A percentile compares a stretch with the other conserved stretches of the same genome.
Conservation (phyloP, 2,329 filamentous ascomycete genomes). For the Penicillium janthinellum region DNA sequence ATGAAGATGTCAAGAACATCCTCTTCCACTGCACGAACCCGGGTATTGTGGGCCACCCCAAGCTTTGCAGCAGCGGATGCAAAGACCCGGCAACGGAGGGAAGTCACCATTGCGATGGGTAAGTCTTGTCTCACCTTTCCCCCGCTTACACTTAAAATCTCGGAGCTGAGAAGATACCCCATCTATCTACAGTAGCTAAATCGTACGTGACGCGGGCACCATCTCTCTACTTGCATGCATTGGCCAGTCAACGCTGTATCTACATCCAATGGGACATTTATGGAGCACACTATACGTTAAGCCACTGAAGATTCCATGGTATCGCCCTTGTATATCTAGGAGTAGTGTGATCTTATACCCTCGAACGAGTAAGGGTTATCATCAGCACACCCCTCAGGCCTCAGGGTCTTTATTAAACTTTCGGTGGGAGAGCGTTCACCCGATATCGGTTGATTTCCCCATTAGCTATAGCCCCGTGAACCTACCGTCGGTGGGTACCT, state of each 20-base stretch:
- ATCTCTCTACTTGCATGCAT: neutral
- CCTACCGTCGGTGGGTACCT: neutral
- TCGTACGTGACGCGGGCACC: neutral
- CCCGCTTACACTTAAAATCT: neutral
- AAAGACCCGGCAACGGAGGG: constrained; percentile 29
- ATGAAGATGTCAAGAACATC: constrained; percentile 31
- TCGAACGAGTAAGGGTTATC: neutral
- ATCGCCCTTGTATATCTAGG: no score
- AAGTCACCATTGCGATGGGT: constrained; percentile 30
- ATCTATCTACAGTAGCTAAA: neutral
- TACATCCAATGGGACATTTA: neutral
- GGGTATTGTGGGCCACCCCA: constrained; percentile 35
- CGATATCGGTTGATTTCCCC: neutral
- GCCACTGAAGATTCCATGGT: neutral
- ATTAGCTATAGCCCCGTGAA: neutral
- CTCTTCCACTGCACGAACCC: constrained; percentile 41
- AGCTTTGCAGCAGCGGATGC: constrained; percentile 35
- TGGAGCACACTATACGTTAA: neutral
- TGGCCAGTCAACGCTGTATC: neutral
- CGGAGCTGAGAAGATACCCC: neutral
- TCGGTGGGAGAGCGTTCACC: neutral
- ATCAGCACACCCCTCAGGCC: neutral
- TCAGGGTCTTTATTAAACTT: neutral
- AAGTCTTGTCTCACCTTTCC: neutral
- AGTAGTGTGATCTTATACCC: neutral